Evolutionary conservation across 1,284 basidiomycete genomes (phyloP), one percentile per base, ranked within the genome.

Genomic region (Ceraceosorus guamensis): DNA sequence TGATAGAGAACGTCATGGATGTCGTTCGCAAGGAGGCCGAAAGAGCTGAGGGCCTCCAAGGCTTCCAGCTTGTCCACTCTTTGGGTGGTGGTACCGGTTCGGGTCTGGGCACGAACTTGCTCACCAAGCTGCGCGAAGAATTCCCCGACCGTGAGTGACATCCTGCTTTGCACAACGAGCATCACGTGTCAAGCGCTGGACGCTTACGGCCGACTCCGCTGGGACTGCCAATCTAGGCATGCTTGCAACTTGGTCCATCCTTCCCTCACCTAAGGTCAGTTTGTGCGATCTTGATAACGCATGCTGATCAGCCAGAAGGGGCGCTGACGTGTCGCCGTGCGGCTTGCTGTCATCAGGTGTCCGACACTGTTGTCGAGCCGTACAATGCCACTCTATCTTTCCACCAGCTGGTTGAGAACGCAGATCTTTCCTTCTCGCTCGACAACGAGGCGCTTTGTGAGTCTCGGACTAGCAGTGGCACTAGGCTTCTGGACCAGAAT

Each of bases 281-380:
- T 50, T 56, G 51, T 54, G n/a, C n/a, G n/a, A n/a, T n/a, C n/a
- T n/a, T n/a, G n/a, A n/a, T n/a, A n/a, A n/a, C 55, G 47, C 55
- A 35, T 47, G 57, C 46, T 59, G 53, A 49, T 52, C 63, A 24
- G 48, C 11, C 52, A 33, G 11, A 53, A 14, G 11, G 24, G 14
- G 24, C 31, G n/a, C 6, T 32, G 32, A 6, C 44, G n/a, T n/a
- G n/a, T n/a, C n/a, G n/a, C n/a, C n/a, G n/a, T n/a, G n/a, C n/a
- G n/a, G n/a, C n/a, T n/a, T n/a, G 33, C 55, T 57, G 14, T 35
- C 44, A 33, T 44, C 30, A 32, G 83, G 89, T 95, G 5, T 93
- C 91, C 0, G 92, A 96, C 78, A 96, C 92, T 1, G 86, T 96
- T 54, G 90, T 96, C 39, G 92, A 96, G 84, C 88, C 88, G 0